Evolutionary conservation across 1,139 yeast genomes (phyloP), one percentile per base, ranked within the genome.

Genomic region (Pichia terricola): DNA sequence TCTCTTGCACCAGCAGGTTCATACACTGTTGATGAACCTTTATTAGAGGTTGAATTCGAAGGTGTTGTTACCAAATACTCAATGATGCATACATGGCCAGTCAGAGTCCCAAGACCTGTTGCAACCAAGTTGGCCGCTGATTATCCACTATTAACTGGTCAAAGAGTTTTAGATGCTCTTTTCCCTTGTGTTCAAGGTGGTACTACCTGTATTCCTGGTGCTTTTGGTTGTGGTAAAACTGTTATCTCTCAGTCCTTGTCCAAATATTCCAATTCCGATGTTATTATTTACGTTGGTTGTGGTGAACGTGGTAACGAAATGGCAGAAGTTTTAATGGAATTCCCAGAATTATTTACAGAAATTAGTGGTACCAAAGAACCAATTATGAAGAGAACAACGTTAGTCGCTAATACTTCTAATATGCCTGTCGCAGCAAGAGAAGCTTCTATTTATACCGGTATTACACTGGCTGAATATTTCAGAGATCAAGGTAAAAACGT

Each of bases 341-440:
- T 91, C 87, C 99, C 99, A 43, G 97, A 91, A 68, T 73, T 91
- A 62, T 86, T 69, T 65, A 88, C 96, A 48, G 96, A 88, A 66
- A 72, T 87, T 47, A 75, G 80, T 45, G 98, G 97, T 55, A 81
- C 87, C 62, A 86, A 88, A 70, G 99, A 91, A 69, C 96, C 98
- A 54, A 94, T 91, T 64, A 91, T 91, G 99, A 94, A 91, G 74
- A 94, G 99, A 74, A 91, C 99, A 39, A 84, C 97, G 38, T 77
- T 91, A 65, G 98, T 91, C 46, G 99, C 99, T 45, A 91, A 91
- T 67, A 91, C 99, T 40, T 91, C 97, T 34, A 91, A 91, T 67
- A 91, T 91, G 99, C 99, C 99, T 46, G 99, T 91, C 59, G 99
- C 99, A 50, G 98, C 98, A 27, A 84, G 99, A 78, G 99, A 91